These are phyloP conservation scores for Crithidia sp. DNA, from an alignment of 208 protist species.

Conservation along the genomic window DNA sequence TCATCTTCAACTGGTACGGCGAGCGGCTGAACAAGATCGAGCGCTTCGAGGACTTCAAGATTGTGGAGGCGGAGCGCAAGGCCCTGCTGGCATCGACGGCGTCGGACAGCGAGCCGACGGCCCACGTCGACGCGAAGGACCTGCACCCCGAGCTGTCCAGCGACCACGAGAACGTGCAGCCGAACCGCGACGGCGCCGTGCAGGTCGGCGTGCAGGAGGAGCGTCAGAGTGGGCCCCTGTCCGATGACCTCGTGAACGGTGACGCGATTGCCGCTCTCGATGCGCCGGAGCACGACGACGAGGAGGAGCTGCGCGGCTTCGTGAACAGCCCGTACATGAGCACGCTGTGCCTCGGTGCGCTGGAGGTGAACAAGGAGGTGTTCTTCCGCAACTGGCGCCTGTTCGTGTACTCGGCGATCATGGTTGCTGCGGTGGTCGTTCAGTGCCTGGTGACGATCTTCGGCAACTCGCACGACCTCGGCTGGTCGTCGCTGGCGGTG, in stretches of 20 bases:
- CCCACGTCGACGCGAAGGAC: not conserved
- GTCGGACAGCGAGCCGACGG: not conserved
- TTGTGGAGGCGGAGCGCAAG: slow-evolving; percentile 24
- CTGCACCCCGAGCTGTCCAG: slow-evolving; percentile 11
- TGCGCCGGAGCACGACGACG: slow-evolving; percentile 1
- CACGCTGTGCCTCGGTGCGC: slow-evolving; percentile 20
- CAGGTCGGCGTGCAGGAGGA: too few species aligned
- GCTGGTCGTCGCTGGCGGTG: slow-evolving; percentile 19
- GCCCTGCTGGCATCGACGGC: not conserved
- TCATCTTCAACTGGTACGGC: slow-evolving; percentile 74
- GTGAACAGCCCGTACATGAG: slow-evolving; percentile 25
- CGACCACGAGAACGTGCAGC: not conserved
- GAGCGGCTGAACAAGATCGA: slow-evolving; percentile 56
- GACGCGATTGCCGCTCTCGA: not conserved
- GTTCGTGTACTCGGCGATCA: slow-evolving; percentile 31
- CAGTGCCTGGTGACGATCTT: slow-evolving; percentile 26
- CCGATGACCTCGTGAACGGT: slow-evolving; percentile 2
- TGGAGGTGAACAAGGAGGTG: slow-evolving; percentile 33
- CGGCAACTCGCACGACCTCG: slow-evolving; percentile 15
- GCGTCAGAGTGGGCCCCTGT: not conserved
- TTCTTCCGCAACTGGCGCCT: slow-evolving; percentile 30
- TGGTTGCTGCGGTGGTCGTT: slow-evolving; percentile 29
- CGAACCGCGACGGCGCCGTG: not conserved
- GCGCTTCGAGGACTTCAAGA: slow-evolving; percentile 37
- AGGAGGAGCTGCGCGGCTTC: not conserved